These are phyloP conservation scores for Leptographium wingfieldii DNA, from an alignment of 2,329 filamentous ascomycete genomes.

Conservation along the genomic window DNA sequence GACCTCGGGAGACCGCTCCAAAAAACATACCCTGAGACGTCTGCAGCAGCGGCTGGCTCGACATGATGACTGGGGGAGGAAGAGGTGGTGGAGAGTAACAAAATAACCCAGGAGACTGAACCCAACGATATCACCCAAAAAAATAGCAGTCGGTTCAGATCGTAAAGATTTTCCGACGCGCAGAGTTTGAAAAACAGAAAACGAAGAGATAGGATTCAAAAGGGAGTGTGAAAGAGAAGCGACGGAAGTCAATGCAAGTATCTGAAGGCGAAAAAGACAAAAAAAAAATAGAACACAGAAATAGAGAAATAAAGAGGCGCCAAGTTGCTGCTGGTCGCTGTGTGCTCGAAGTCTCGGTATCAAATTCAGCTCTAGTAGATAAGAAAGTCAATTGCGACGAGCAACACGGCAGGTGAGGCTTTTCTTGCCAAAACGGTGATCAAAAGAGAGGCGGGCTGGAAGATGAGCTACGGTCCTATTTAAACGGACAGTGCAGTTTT, in stretches of 20 bases:
- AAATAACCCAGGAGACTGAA: neutral
- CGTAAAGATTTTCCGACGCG: too few species aligned
- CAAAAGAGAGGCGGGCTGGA: neutral
- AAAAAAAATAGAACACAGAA: neutral
- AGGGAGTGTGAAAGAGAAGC: neutral
- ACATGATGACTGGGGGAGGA: constrained; percentile 48
- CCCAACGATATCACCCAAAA: neutral
- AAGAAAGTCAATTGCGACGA: neutral
- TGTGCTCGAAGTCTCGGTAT: neutral
- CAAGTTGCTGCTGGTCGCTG: neutral
- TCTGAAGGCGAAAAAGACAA: neutral
- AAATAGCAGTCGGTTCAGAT: too few species aligned
- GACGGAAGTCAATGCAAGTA: neutral
- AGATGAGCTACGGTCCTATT: neutral
- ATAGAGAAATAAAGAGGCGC: neutral
- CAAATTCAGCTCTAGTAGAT: neutral
- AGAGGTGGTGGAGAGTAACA: neutral
- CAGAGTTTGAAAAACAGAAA: neutral
- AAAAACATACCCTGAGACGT: constrained; percentile 62
- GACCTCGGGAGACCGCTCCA: constrained; percentile 11
- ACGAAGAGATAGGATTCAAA: neutral
- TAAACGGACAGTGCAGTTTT: neutral
- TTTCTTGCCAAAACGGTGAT: neutral
- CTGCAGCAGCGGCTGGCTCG: constrained; percentile 89
- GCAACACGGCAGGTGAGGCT: neutral